Percentiles rank a stretch among this genome's conserved stretches.
phyloP scores from a whole-genome alignment of 2,329 filamentous ascomycete genomes.

The Septoria petroselini region DNA sequence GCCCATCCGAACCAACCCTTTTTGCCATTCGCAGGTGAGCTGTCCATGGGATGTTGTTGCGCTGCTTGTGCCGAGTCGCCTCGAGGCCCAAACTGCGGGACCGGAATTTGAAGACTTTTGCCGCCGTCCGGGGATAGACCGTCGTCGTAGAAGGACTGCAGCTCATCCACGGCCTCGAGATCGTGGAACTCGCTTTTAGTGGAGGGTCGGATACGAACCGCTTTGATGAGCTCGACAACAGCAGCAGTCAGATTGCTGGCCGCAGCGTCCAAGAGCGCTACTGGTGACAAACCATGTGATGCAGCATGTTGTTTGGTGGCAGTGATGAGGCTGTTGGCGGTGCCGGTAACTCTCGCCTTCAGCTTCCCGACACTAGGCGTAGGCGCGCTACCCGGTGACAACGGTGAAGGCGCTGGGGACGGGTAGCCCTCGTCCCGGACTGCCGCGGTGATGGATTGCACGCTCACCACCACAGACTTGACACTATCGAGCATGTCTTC shows the following conservation, averaged over 20 bases:
- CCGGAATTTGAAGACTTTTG: slow-evolving; percentile 18
- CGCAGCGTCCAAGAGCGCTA: slow-evolving; percentile 90
- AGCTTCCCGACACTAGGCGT: slow-evolving; percentile 50
- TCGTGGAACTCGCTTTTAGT: slow-evolving; percentile 26
- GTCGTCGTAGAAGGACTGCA: slow-evolving; percentile 29
- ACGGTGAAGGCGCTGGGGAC: slow-evolving; percentile 33
- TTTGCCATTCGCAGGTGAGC: slow-evolving; percentile 8
- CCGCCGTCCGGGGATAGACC: slow-evolving; percentile 11
- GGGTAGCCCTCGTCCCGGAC: slow-evolving; percentile 47
- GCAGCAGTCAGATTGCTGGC: slow-evolving; percentile 84
- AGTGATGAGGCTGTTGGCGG: slow-evolving; percentile 93
- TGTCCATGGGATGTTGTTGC: not conserved
- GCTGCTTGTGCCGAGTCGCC: slow-evolving; percentile 2
- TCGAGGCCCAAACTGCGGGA: slow-evolving; percentile 13
- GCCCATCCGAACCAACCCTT: slow-evolving; percentile 31
- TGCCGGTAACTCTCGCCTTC: slow-evolving; percentile 80
- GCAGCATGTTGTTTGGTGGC: slow-evolving; percentile 87
- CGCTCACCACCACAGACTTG: slow-evolving; percentile 78
- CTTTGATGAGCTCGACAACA: slow-evolving; percentile 78
- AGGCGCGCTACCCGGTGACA: slow-evolving; percentile 19
- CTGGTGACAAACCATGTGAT: slow-evolving; percentile 79
- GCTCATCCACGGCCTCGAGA: slow-evolving; percentile 26
- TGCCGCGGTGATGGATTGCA: slow-evolving; percentile 81
- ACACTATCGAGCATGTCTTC: slow-evolving; percentile 77
- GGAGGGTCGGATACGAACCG: slow-evolving; percentile 69